Conservation (phyloP, 2,329 filamentous ascomycete species). For the Gremmenia infestans region DNA sequence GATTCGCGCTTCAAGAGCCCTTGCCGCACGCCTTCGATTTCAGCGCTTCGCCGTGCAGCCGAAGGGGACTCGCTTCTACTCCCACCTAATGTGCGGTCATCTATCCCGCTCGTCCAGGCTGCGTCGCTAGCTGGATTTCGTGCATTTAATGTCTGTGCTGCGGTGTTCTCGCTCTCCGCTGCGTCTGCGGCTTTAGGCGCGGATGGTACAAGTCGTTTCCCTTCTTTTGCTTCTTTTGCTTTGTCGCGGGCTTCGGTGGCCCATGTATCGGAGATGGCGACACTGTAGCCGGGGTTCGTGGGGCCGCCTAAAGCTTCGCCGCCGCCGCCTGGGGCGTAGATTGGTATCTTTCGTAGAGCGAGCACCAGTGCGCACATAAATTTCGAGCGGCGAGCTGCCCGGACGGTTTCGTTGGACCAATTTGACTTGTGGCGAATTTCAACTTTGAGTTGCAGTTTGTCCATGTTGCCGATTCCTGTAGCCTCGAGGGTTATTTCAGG, state of each 20-base stretch:
- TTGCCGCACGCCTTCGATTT: slow-evolving; percentile 21
- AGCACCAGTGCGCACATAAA: slow-evolving; percentile 93
- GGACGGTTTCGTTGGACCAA: slow-evolving; percentile 81
- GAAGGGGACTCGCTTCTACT: slow-evolving; percentile 5
- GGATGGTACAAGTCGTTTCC: slow-evolving; percentile 57
- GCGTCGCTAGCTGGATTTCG: slow-evolving; percentile 19
- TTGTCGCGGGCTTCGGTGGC: slow-evolving; percentile 60
- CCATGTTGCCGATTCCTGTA: slow-evolving; percentile 73
- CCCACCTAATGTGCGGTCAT: slow-evolving; percentile 15
- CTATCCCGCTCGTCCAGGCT: slow-evolving; percentile 12
- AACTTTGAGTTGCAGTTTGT: slow-evolving; percentile 79
- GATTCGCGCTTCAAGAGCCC: slow-evolving; percentile 26
- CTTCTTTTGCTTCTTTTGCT: slow-evolving; percentile 56
- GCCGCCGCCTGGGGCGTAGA: slow-evolving; percentile 74
- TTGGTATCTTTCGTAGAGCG: slow-evolving; percentile 81
- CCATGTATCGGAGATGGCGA: slow-evolving; percentile 64
- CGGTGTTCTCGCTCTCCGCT: slow-evolving; percentile 32
- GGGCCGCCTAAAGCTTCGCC: slow-evolving; percentile 56
- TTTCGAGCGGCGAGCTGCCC: slow-evolving; percentile 78
- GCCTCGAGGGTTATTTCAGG: slow-evolving; percentile 76
- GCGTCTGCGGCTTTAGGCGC: slow-evolving; percentile 12
- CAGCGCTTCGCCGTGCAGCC: slow-evolving; percentile 9
- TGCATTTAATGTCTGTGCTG: slow-evolving; percentile 37
- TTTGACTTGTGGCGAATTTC: slow-evolving; percentile 90
- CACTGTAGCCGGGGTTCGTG: slow-evolving; percentile 75